phyloP scores from a whole-genome alignment of 1,284 basidiomycete genomes.

The Nidula niveotomentosa region DNA sequence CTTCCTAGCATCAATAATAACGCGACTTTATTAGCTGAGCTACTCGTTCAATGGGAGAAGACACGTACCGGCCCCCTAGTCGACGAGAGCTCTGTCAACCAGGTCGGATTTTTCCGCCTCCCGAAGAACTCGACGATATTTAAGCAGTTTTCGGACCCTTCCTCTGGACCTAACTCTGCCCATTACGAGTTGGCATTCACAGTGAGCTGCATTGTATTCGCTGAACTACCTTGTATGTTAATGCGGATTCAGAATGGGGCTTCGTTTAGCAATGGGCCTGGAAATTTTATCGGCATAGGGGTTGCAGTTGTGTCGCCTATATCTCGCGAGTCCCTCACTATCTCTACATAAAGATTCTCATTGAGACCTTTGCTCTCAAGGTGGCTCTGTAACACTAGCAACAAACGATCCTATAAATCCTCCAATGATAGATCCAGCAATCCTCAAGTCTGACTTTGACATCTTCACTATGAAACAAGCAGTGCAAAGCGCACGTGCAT shows the following conservation, averaged over 20 bases:
- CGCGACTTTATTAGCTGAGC: constrained; percentile 4
- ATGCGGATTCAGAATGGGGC: neutral
- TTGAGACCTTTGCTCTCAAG: constrained; percentile 8
- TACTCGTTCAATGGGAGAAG: constrained; percentile 12
- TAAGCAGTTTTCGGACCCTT: constrained; percentile 7
- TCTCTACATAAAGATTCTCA: neutral
- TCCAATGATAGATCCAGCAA: constrained; percentile 34
- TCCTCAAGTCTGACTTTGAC: constrained; percentile 31
- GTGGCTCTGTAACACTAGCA: constrained; percentile 30
- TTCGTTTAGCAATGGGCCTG: neutral
- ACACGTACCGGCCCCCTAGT: constrained; percentile 11
- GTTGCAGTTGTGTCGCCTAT: constrained; percentile 6
- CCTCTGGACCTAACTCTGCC: constrained; percentile 6
- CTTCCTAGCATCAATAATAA: neutral
- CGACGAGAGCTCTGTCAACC: constrained; percentile 1
- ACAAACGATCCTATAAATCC: constrained; percentile 21
- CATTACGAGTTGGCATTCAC: constrained; percentile 8
- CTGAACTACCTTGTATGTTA: no score
- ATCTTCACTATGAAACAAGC: constrained; percentile 26
- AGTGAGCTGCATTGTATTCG: neutral
- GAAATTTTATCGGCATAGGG: constrained; percentile 9
- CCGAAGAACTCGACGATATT: constrained; percentile 9
- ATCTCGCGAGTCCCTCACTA: neutral
- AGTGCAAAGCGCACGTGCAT: constrained; percentile 24
- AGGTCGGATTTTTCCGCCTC: constrained; percentile 7